phyloP scores from a whole-genome alignment of 177 flowering plant species.

The Telopea speciosissima region DNA sequence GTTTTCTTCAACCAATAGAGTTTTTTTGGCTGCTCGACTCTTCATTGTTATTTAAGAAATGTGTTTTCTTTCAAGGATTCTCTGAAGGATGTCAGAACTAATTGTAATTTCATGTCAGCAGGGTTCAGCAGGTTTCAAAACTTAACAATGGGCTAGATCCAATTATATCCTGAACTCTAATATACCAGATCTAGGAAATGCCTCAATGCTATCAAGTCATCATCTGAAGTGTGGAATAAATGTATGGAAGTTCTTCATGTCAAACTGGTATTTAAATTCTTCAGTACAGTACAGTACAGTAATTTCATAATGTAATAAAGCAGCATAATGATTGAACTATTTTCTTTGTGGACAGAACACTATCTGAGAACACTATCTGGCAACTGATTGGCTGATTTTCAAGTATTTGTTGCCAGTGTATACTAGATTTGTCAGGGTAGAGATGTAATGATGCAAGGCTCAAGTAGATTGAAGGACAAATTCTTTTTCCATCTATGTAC shows the following conservation, averaged over 20 bases:
- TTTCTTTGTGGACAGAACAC: background rate
- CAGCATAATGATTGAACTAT: background rate
- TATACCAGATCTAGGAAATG: background rate
- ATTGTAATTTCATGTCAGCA: slow-evolving; percentile 22
- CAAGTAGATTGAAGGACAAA: background rate
- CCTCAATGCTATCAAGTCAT: background rate
- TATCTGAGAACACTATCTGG: background rate
- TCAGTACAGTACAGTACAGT: background rate
- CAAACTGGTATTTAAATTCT: background rate
- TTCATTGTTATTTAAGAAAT: background rate
- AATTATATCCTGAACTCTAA: slow-evolving; percentile 29
- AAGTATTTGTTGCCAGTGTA: background rate
- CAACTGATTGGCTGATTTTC: background rate
- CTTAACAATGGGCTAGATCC: slow-evolving; percentile 36
- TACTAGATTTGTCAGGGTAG: background rate
- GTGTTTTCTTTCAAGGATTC: background rate
- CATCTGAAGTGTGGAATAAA: background rate
- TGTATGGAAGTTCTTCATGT: no score
- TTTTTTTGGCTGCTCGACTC: background rate
- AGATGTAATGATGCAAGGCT: background rate
- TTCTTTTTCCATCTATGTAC: no score
- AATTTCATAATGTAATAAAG: background rate
- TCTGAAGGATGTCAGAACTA: slow-evolving; percentile 3
- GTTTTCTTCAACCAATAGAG: background rate
- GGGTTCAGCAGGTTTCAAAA: slow-evolving; percentile 30